phyloP scores from a whole-genome alignment of 2,329 filamentous ascomycete species.

The Lachnellula cervina region DNA sequence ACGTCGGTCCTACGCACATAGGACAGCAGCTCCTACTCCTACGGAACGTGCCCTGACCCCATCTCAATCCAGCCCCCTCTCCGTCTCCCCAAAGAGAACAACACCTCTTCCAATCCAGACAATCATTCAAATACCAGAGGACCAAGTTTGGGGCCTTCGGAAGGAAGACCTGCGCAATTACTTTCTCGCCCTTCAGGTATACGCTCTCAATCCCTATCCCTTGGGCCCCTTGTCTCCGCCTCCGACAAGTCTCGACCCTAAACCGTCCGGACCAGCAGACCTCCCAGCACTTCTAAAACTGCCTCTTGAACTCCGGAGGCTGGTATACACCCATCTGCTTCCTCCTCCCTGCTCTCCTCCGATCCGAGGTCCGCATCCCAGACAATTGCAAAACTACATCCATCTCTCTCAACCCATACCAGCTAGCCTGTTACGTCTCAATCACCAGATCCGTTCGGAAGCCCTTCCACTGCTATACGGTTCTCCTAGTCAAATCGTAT shows the following conservation, averaged over 20 bases:
- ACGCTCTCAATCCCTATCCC: slow-evolving; percentile 18
- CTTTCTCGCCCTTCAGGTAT: slow-evolving; percentile 24
- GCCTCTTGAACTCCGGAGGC: slow-evolving; percentile 23
- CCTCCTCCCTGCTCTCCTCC: slow-evolving; percentile 12
- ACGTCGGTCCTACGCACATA: neutral
- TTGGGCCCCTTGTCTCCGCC: neutral
- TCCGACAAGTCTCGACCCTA: neutral
- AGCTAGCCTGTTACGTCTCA: slow-evolving; percentile 18
- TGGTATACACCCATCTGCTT: slow-evolving; percentile 20
- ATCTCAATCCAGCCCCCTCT: neutral
- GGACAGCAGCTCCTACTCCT: neutral
- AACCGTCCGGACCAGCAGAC: neutral
- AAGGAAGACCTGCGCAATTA: slow-evolving; percentile 22
- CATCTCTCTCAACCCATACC: slow-evolving; percentile 22
- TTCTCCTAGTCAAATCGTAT: slow-evolving; percentile 16
- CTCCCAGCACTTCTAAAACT: slow-evolving; percentile 19
- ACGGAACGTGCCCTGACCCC: slow-evolving; percentile 12
- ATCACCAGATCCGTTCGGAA: slow-evolving; percentile 23
- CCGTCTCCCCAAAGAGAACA: neutral
- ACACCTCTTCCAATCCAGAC: slow-evolving; percentile 6
- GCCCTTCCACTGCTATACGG: slow-evolving; percentile 26
- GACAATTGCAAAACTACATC: slow-evolving; percentile 25
- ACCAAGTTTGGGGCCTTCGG: slow-evolving; percentile 20
- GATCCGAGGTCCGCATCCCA: slow-evolving; percentile 24
- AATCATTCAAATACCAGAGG: slow-evolving; percentile 21